These are phyloP conservation scores for Lasiodiplodia sp. DNA, from an alignment of 2,329 filamentous ascomycete species.

Conservation along the genomic window DNA sequence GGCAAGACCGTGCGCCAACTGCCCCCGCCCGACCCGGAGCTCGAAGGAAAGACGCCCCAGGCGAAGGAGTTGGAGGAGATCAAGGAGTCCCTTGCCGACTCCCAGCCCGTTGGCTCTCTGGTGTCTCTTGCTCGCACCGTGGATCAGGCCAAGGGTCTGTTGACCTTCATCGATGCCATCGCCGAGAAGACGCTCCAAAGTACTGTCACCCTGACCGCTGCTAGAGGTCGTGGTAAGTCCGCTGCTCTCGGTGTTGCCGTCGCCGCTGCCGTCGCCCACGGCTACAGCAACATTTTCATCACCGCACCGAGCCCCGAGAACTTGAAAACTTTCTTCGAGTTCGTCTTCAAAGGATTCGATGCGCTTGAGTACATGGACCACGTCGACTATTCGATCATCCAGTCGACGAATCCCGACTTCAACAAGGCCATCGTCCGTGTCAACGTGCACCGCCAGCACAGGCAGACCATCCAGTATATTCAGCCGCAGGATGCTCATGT, in stretches of 20 bases:
- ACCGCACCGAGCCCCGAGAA: constrained; percentile 98
- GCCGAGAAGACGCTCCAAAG: constrained; percentile 93
- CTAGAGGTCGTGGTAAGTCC: constrained; percentile 94
- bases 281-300: constrained; percentile 99
- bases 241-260: constrained; percentile 94
- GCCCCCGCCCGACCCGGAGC: constrained; percentile 76
- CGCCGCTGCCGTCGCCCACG: constrained; percentile 91
- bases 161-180: constrained; percentile 96
- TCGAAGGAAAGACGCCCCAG: constrained; percentile 73
- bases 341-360: constrained; percentile 98
- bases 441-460: constrained; percentile 92
- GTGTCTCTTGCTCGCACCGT: constrained; percentile 87
- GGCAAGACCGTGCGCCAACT: constrained; percentile 87
- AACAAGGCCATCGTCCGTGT: constrained; percentile 98
- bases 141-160: constrained; percentile 94
- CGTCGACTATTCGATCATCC: constrained; percentile 96
- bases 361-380: constrained; percentile 93
- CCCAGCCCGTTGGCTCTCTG: constrained; percentile 83
- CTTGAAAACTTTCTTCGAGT: constrained; percentile 97
- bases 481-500: constrained; percentile 95
- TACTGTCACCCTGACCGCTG: constrained; percentile 92
- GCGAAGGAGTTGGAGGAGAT: constrained; percentile 80
- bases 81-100: constrained; percentile 86
- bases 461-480: constrained; percentile 98
- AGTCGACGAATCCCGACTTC: constrained; percentile 97